A percentile compares a stretch with the other conserved stretches of the same genome.
These are phyloP conservation scores for Trametes cingulata DNA, from an alignment of 768 basidiomycete genomes.

Conservation along the genomic window DNA sequence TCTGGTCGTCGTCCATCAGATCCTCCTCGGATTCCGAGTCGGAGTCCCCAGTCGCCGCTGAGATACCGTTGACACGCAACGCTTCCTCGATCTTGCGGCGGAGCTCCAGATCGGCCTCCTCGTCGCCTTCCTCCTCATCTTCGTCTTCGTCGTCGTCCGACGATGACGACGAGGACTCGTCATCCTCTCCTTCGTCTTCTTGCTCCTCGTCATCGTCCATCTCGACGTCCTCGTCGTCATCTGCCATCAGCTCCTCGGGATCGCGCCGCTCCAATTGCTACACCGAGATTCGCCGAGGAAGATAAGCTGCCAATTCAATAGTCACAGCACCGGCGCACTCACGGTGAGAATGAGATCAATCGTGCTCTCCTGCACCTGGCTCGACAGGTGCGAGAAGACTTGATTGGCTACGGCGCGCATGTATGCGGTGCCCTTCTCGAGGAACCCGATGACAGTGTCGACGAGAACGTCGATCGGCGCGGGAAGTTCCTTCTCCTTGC, in stretches of 20 bases:
- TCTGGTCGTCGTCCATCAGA: constrained; percentile 94
- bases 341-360: constrained; percentile 82
- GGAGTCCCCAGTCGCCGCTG: constrained; percentile 55
- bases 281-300: neutral
- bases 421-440: constrained; percentile 83
- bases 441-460: constrained; percentile 85
- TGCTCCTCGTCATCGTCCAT: constrained; percentile 33
- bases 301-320: constrained; percentile 15
- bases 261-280: constrained; percentile 84
- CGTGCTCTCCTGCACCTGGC: constrained; percentile 64
- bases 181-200: constrained; percentile 34
- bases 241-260: constrained; percentile 52
- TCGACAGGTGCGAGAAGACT: constrained; percentile 73
- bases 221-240: constrained; percentile 34
- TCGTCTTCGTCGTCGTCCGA: constrained; percentile 38
- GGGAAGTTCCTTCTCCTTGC: constrained; percentile 39
- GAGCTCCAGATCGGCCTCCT: constrained; percentile 60
- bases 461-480: constrained; percentile 83
- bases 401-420: constrained; percentile 79
- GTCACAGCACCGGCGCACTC: constrained; percentile 33
- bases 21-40: constrained; percentile 64
- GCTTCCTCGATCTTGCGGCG: constrained; percentile 68
- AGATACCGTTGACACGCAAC: constrained; percentile 57
- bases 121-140: constrained; percentile 43
- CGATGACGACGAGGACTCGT: constrained; percentile 21